These are phyloP conservation scores for Magnaporthiopsis poae DNA, from an alignment of 2,329 filamentous ascomycete species.

Conservation along the genomic window DNA sequence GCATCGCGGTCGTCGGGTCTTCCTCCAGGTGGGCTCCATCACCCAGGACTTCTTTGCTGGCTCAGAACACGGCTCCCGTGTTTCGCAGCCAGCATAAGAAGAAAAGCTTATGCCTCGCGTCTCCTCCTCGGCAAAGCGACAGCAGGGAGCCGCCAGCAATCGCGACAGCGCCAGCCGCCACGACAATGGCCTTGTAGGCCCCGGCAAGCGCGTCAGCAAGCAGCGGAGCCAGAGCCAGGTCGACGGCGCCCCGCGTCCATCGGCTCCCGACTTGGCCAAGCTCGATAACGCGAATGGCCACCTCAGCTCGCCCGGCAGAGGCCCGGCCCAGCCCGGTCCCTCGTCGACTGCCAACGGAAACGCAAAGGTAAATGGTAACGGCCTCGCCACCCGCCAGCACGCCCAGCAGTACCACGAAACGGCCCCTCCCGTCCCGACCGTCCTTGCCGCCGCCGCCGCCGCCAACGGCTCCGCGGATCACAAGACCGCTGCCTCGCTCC, in stretches of 20 bases:
- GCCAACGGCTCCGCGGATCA: slow-evolving; percentile 28
- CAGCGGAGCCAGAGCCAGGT: slow-evolving; percentile 38
- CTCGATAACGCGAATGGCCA: slow-evolving; percentile 2
- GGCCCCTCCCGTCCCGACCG: slow-evolving; percentile 4
- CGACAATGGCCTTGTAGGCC: slow-evolving; percentile 78
- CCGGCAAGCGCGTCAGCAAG: slow-evolving; percentile 51
- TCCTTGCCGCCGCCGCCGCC: slow-evolving; percentile 12
- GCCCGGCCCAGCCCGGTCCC: slow-evolving; percentile 16
- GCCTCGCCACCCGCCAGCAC: background rate
- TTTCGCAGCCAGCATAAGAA: slow-evolving; percentile 33
- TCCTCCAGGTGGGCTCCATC: background rate
- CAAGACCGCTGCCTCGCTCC: slow-evolving; percentile 29
- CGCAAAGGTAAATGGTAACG: slow-evolving; percentile 14
- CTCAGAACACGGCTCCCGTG: slow-evolving; percentile 26
- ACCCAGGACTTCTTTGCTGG: slow-evolving; percentile 21
- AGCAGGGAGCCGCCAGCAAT: slow-evolving; percentile 46
- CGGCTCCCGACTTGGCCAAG: background rate
- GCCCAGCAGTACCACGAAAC: slow-evolving; percentile 1
- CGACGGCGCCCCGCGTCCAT: slow-evolving; percentile 22
- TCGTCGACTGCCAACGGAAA: slow-evolving; percentile 27
- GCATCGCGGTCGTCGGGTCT: slow-evolving; percentile 2
- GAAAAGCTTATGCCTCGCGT: slow-evolving; percentile 48
- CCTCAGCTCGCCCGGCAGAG: background rate
- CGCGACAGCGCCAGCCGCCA: slow-evolving; percentile 61
- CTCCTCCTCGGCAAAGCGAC: slow-evolving; percentile 50